A percentile compares a stretch with the other conserved stretches of the same genome.
These are phyloP conservation scores for Ganoderma multipileum DNA, from an alignment of 1,284 basidiomycete species.

Conservation along the genomic window DNA sequence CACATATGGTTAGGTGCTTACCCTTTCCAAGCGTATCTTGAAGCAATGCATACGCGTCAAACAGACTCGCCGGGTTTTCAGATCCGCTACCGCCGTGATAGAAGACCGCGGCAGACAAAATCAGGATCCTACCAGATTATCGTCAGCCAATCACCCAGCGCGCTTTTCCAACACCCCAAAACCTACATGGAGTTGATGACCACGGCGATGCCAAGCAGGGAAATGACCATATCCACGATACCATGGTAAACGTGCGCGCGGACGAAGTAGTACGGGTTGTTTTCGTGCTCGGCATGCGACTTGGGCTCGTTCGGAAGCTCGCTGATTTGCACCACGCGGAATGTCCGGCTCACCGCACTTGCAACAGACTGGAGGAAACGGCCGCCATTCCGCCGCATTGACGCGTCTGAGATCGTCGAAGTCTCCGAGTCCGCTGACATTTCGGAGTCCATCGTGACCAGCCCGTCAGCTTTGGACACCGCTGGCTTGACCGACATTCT, in stretches of 20 bases:
- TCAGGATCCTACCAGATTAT: conserved; percentile 59
- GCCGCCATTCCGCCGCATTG: neutral
- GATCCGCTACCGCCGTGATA: conserved; percentile 58
- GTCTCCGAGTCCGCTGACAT: conserved; percentile 20
- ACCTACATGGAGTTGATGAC: conserved; percentile 83
- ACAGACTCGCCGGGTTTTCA: conserved; percentile 71
- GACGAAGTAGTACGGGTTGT: conserved; percentile 74
- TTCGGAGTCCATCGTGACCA: conserved; percentile 20
- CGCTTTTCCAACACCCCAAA: conserved; percentile 15
- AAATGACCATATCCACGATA: conserved; percentile 68
- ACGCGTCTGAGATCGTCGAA: conserved; percentile 11
- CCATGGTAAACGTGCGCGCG: conserved; percentile 82
- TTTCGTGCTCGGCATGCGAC: conserved; percentile 52
- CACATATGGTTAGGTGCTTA: conserved; percentile 41
- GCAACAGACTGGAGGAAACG: conserved; percentile 8
- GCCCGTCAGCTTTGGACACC: conserved; percentile 5
- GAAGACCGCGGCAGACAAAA: conserved; percentile 77
- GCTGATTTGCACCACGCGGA: conserved; percentile 32
- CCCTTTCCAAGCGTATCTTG: conserved; percentile 69
- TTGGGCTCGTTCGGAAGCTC: conserved; percentile 29
- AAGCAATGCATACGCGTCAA: conserved; percentile 84
- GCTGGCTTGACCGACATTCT: conserved; percentile 48
- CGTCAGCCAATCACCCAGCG: conserved; percentile 16
- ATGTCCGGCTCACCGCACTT: conserved; percentile 21
- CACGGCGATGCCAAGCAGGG: conserved; percentile 83